phyloP scores from a whole-genome alignment of 768 basidiomycete species.

The Sarcomyxa edulis region DNA sequence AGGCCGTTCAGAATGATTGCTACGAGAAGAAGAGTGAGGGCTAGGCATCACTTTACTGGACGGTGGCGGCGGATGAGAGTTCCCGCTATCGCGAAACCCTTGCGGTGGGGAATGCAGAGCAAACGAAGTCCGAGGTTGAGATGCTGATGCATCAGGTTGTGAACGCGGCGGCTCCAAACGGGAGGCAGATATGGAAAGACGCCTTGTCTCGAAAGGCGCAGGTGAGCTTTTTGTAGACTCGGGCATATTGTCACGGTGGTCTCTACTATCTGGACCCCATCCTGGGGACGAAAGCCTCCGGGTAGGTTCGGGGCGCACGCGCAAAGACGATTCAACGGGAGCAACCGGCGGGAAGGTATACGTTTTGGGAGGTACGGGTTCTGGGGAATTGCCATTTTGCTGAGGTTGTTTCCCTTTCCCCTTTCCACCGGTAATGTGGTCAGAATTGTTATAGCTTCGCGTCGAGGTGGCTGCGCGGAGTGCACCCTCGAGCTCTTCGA shows the following conservation, averaged over 20 bases:
- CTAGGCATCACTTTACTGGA: not conserved
- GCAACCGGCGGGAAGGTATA: conserved; percentile 43
- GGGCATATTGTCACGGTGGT: conserved; percentile 23
- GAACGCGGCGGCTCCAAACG: conserved; percentile 41
- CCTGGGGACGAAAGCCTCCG: conserved; percentile 36
- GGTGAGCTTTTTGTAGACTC: conserved; percentile 40
- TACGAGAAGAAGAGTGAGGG: not conserved
- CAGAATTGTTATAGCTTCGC: conserved; percentile 10
- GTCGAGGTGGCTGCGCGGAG: conserved; percentile 24
- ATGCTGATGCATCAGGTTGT: conserved; percentile 21
- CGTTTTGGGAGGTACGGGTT: conserved; percentile 26
- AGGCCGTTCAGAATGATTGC: not conserved
- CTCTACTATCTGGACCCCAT: conserved; percentile 32
- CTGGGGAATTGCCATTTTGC: conserved; percentile 30
- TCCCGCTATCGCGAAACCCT: conserved; percentile 21
- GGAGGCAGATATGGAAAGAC: conserved; percentile 43
- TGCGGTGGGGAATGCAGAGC: conserved; percentile 28
- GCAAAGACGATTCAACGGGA: conserved; percentile 21
- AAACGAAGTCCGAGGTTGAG: conserved; percentile 19
- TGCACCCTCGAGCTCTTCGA: conserved; percentile 65
- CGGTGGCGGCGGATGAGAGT: not conserved
- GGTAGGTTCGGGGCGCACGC: conserved; percentile 29
- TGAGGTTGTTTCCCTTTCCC: conserved; percentile 26
- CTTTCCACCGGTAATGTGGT: conserved; percentile 16
- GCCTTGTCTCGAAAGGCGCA: conserved; percentile 43